Percentiles rank a stretch among this genome's conserved stretches.
Conservation (phyloP, 441 rosid genomes). For the Dalechampia spathulata region DNA sequence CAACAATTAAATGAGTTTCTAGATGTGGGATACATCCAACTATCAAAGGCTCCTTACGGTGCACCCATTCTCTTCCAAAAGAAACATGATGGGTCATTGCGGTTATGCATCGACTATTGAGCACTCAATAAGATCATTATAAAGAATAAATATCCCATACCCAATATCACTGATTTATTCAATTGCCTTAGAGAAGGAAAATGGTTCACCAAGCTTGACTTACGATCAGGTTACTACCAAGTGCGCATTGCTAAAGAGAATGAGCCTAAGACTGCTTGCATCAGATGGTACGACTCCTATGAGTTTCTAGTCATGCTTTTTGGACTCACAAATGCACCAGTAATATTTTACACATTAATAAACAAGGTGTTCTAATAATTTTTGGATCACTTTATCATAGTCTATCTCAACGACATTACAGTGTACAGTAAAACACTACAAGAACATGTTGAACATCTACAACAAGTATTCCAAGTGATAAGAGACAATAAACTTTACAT, state of each 20-base stretch:
- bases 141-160: not conserved
- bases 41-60: not conserved
- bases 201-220: not conserved
- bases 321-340: not conserved
- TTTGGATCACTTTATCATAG: not conserved
- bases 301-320: not conserved
- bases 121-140: not conserved
- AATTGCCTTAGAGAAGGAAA: not conserved
- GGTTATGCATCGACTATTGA: not conserved
- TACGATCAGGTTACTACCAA: not conserved
- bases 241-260: not conserved
- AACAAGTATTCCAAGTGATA: not conserved
- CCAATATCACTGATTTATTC: not conserved
- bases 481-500: not conserved
- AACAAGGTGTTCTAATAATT: not conserved
- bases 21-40: not conserved
- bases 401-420: not conserved
- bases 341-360: not conserved
- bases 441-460: not conserved
- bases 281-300: not conserved
- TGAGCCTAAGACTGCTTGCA: not conserved
- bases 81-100: not conserved
- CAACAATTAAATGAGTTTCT: not conserved
- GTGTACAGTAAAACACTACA: not conserved
- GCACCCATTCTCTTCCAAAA: not conserved